These are phyloP conservation scores for Hypoxylon perforatum DNA, from an alignment of 495 filamentous ascomycete species.

Conservation along the genomic window DNA sequence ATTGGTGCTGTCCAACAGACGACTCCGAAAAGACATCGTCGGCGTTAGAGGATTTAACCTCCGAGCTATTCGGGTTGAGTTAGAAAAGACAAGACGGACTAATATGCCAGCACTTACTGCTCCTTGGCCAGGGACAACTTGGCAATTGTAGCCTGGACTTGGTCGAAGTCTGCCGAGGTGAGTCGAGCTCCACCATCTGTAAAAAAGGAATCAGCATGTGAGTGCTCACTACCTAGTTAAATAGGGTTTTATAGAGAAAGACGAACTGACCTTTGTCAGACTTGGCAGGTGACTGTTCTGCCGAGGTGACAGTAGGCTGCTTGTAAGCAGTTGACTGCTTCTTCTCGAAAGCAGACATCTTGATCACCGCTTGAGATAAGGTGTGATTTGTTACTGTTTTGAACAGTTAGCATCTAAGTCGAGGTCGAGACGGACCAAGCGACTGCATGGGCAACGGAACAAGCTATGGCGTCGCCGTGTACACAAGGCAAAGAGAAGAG, in stretches of 20 bases:
- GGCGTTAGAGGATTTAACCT: too few species aligned
- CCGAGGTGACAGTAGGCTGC: background rate
- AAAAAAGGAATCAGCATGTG: slow-evolving; percentile 9
- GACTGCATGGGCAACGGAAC: background rate
- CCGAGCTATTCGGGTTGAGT: slow-evolving; percentile 11
- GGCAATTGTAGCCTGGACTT: too few species aligned
- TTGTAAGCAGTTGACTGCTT: slow-evolving; percentile 24
- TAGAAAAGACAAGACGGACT: background rate
- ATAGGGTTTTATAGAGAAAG: background rate
- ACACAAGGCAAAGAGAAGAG: too few species aligned
- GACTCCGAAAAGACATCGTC: too few species aligned
- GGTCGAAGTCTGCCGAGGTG: too few species aligned
- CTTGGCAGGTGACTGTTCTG: slow-evolving; percentile 12
- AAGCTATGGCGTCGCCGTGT: too few species aligned
- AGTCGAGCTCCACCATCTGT: slow-evolving; percentile 29
- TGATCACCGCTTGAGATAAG: background rate
- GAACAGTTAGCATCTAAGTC: background rate
- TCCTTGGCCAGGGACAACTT: slow-evolving; percentile 16
- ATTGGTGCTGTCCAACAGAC: too few species aligned
- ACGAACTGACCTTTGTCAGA: slow-evolving; percentile 31
- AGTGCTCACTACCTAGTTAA: background rate
- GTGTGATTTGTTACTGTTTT: background rate
- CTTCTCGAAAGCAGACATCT: slow-evolving; percentile 24
- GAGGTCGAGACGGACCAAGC: background rate
- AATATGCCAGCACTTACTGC: slow-evolving; percentile 7